These are phyloP conservation scores for Quercus alba DNA, from an alignment of 306 rosid species.

Conservation along the genomic window DNA sequence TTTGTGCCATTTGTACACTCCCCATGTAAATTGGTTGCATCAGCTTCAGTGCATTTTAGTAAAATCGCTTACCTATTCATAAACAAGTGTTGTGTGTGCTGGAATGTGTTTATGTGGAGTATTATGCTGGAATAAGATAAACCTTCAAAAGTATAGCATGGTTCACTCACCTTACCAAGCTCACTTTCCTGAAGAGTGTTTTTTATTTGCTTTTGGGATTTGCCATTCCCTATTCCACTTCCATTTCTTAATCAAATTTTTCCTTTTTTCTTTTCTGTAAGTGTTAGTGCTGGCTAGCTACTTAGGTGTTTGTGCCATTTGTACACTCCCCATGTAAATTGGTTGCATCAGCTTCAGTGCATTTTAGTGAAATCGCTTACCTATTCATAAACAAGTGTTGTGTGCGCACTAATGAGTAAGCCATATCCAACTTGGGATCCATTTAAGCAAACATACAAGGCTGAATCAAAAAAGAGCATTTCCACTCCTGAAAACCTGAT, in stretches of 20 bases:
- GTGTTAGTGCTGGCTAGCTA: not conserved
- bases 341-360: not conserved
- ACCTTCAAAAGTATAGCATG: not conserved
- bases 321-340: not conserved
- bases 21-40: not conserved
- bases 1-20: not conserved
- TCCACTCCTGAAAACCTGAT: not conserved
- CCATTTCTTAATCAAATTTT: not conserved
- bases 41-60: not conserved
- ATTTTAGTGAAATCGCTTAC: not conserved
- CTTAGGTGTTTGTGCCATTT: not conserved
- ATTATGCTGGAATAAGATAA: not conserved
- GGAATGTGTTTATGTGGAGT: not conserved
- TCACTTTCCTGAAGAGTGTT: not conserved
- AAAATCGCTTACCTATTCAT: not conserved
- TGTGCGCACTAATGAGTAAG: not conserved
- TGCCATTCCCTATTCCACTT: not conserved
- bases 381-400: not conserved
- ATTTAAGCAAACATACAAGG: not conserved
- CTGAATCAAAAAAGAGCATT: not conserved
- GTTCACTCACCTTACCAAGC: not conserved
- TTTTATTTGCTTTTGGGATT: not conserved
- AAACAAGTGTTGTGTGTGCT: not conserved
- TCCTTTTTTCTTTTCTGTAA: not conserved
- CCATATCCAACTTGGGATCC: not conserved